phyloP scores from a whole-genome alignment of 345 rosid genomes.

The Moringa oleifera region DNA sequence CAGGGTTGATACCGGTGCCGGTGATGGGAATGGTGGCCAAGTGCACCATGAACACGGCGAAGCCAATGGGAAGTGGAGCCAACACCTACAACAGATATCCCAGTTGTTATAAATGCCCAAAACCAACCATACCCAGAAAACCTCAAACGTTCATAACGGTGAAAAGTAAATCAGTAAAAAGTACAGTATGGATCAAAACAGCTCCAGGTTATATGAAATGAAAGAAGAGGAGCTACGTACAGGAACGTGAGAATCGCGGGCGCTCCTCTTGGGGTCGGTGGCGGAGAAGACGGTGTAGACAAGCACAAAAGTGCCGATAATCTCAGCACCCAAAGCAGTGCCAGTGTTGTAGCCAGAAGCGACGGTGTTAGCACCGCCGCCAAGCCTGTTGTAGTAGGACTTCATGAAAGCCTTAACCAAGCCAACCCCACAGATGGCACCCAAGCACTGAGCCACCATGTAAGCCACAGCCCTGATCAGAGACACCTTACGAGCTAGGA shows the following conservation, averaged over 20 bases:
- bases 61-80: constrained; percentile 83
- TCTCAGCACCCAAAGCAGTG: constrained; percentile 80
- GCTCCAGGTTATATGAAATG: neutral
- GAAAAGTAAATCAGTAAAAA: too few relatives aligned
- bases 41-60: constrained; percentile 75
- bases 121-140: neutral
- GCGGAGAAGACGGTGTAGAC: constrained; percentile 84
- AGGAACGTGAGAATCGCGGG: constrained; percentile 86
- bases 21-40: constrained; percentile 78
- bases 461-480: constrained; percentile 58
- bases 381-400: constrained; percentile 41
- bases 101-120: neutral
- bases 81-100: constrained; percentile 18
- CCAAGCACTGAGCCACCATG: constrained; percentile 79
- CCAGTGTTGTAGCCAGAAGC: constrained; percentile 53
- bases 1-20: constrained; percentile 80
- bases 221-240: constrained; percentile 24
- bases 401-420: constrained; percentile 79
- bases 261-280: constrained; percentile 83
- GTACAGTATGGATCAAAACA: too few relatives aligned
- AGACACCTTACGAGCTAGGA: constrained; percentile 68
- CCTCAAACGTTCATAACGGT: too few relatives aligned
- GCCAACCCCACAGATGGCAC: constrained; percentile 82
- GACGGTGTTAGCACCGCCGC: constrained; percentile 67
- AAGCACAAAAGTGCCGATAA: constrained; percentile 67